Evolutionary conservation across 768 basidiomycete species (phyloP), one percentile per base, ranked within the genome.

Genomic region (Vishniacozyma victoriae): DNA sequence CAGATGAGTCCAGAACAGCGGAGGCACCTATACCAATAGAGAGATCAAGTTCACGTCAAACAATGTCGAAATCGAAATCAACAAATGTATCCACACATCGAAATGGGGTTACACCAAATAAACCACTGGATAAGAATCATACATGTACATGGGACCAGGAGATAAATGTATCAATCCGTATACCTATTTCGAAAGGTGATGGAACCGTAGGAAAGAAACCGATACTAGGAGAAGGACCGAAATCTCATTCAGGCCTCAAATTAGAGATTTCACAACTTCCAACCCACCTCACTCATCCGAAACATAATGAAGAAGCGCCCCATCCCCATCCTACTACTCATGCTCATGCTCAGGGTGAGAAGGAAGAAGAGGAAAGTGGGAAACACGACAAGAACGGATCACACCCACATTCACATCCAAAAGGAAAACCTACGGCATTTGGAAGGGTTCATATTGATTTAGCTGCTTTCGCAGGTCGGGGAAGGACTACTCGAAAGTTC

Each of bases 391-490:
- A 44, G 15, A 29, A 16, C n/a, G n/a, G n/a, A n/a, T n/a, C n/a
- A n/a, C n/a, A n/a, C n/a, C n/a, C n/a, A n/a, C n/a, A n/a, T n/a
- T n/a, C n/a, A 31, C 37, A 15, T 7, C n/a, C 44, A 22, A 43
- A 26, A 13, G 44, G 23, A 19, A 46, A 52, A 4, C 54, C 48
- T 29, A 41, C 41, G 3, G 16, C 52, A 0, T 67, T 60, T 50
- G 64, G 64, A 4, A 48, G 44, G 0, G 55, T 67, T 16, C 54
- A 67, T 43, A 42, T 63, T 19, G 64, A 67, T 52, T 24, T 67
- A 26, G 64, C 64, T 13, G 48, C 57, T 4, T 67, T 61, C 53
- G 64, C 64, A 3, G 64, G 59, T 5, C 59, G 50, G 38, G 64
- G 64, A 3, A 43, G 35, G 24, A 50, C 49, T 27, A 59, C 59